Conservation (phyloP, 148 eudicot genomes). For the Silene latifolia region DNA sequence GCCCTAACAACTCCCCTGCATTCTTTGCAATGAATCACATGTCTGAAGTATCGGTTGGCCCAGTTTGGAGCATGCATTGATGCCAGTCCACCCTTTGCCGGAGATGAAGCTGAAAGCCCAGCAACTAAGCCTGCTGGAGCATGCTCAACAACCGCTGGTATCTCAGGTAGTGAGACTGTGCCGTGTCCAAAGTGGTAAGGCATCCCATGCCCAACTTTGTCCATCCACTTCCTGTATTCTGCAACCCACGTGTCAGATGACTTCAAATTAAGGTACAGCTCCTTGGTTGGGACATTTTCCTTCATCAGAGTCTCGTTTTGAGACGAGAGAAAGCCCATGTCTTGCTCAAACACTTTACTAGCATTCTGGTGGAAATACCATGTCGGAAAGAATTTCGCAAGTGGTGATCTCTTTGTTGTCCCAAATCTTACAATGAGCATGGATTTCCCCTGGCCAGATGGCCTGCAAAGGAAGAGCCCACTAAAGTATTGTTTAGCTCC, state of each 20-base stretch:
- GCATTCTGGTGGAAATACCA: slow-evolving; percentile 98
- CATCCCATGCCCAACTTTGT: slow-evolving; percentile 98
- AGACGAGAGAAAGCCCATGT: slow-evolving; percentile 94
- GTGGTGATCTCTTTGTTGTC: slow-evolving; percentile 50
- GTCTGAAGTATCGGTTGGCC: slow-evolving; percentile 77
- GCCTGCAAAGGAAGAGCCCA: slow-evolving; percentile 85
- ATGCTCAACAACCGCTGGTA: slow-evolving; percentile 86
- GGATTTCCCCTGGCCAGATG: slow-evolving; percentile 93
- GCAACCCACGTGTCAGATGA: slow-evolving; percentile 96
- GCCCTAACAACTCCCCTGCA: slow-evolving; percentile 57
- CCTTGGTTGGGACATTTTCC: slow-evolving; percentile 76
- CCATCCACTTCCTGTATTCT: slow-evolving; percentile 98
- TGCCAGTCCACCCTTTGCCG: slow-evolving; percentile 86
- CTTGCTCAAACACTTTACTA: slow-evolving; percentile 91
- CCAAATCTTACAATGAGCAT: slow-evolving; percentile 92
- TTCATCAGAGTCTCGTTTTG: slow-evolving; percentile 80
- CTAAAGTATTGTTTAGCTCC: slow-evolving; percentile 66
- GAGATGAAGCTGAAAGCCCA: slow-evolving; percentile 70
- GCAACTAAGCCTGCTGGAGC: slow-evolving; percentile 94
- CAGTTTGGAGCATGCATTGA: slow-evolving; percentile 69
- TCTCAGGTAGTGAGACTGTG: slow-evolving; percentile 59
- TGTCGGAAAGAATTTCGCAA: slow-evolving; percentile 55
- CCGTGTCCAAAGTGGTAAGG: slow-evolving; percentile 94
- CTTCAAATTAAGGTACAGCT: slow-evolving; percentile 64
- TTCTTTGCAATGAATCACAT: slow-evolving; percentile 82